phyloP scores from a whole-genome alignment of 768 basidiomycete genomes.

The Tulasnella sp. region DNA sequence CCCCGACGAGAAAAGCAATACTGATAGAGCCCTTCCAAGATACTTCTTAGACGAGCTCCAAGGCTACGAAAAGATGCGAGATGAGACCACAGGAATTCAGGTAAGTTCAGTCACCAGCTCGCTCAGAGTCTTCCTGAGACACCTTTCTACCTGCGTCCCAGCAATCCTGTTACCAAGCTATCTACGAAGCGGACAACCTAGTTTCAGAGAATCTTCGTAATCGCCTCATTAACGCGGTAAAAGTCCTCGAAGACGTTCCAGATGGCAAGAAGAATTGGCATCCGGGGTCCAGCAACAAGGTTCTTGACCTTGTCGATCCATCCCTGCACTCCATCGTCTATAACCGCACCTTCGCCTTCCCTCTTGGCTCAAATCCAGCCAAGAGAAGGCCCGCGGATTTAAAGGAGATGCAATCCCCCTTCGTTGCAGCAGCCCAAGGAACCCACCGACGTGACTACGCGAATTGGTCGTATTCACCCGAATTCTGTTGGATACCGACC shows the following conservation, averaged over 20 bases:
- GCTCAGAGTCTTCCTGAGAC: neutral
- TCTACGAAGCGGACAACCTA: conserved; percentile 44
- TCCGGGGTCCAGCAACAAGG: conserved; percentile 50
- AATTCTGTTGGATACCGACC: conserved; percentile 31
- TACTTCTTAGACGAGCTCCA: conserved; percentile 22
- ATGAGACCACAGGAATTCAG: conserved; percentile 24
- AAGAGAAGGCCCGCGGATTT: conserved; percentile 6
- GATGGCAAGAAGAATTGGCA: conserved; percentile 50
- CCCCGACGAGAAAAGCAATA: neutral
- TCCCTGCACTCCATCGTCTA: conserved; percentile 50
- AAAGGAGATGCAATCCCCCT: neutral
- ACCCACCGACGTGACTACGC: neutral
- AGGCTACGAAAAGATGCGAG: conserved; percentile 28
- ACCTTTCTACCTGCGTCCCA: neutral
- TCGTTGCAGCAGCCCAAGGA: neutral
- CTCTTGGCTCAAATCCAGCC: neutral
- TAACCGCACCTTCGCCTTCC: conserved; percentile 40
- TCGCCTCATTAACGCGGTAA: conserved; percentile 42
- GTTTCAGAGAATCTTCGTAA: conserved; percentile 41
- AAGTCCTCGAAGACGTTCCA: conserved; percentile 46
- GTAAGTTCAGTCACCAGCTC: neutral
- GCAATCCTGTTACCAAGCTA: conserved; percentile 38
- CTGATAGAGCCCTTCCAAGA: neutral
- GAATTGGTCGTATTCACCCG: neutral
- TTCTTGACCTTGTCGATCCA: conserved; percentile 53